Evolutionary conservation across 2,329 filamentous ascomycete species (phyloP), one percentile per base, ranked within the genome.

Genomic region (Coniochaeta sp.): DNA sequence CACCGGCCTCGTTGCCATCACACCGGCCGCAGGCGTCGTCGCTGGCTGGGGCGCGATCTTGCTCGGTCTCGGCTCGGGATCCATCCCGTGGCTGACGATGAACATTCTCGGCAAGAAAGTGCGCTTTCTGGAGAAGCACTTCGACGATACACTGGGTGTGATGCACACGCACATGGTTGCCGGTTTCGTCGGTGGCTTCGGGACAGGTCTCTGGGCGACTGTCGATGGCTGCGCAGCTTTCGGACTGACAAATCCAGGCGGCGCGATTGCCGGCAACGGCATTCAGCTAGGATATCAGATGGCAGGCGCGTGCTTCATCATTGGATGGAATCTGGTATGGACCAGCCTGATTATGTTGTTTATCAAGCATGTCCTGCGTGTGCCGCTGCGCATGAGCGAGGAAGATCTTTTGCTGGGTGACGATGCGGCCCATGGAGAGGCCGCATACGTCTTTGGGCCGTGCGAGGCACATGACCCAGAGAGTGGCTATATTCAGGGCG

Each of bases 311-410:
- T 68, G 76, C 9, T 80, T 80, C 68, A 70, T 81, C 61, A 77
- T 81, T 59, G 79, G 77, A 17, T 79, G 76, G 75, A 80, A 81
- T 62, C 64, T 79, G 17, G 75, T 81, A 58, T 80, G 78, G 78
- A 81, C 79, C 5, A 74, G 73, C 22, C 66, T 79, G 36, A 80
- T 81, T 61, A 69, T 79, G 69, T 64, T 75, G 1, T 81, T 81
- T 67, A 81, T 81, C 71, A 79, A 79, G 65, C 77, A 79, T 64
- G 77, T 80, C 47, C 67, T 74, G 52, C 73, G 79, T 19, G 73
- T 81, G 19, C 76, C 77, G 6, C 69, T 81, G 61, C 71, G 79
- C 47, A 79, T 81, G 75, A 70, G 69, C 33, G 78, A 81, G 16
- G 77, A 77, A 59, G 64, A 76, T 57, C 67, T 81, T 36, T 61